phyloP scores from a whole-genome alignment of 257 asterid genomes.

The Solanum dulcamara region DNA sequence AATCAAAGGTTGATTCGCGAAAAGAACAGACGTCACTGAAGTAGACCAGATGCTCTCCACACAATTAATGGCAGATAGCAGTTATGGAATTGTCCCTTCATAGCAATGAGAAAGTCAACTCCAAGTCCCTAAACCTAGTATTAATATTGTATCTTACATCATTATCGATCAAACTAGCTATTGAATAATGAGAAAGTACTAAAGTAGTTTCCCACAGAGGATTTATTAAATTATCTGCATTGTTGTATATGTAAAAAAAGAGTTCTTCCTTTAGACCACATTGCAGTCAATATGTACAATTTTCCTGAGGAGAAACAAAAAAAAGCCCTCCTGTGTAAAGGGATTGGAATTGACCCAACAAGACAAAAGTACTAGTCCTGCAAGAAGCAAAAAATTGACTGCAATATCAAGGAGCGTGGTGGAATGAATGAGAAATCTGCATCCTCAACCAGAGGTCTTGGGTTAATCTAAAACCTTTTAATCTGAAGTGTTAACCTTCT shows the following conservation, averaged over 20 bases:
- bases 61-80: slow-evolving; percentile 23
- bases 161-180: neutral
- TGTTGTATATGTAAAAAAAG: neutral
- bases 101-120: neutral
- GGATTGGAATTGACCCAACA: neutral
- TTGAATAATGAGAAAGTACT: slow-evolving; percentile 2
- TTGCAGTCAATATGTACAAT: neutral
- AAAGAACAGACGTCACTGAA: slow-evolving; percentile 34
- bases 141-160: neutral
- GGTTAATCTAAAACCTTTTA: neutral
- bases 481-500: neutral
- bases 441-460: neutral
- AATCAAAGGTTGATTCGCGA: slow-evolving; percentile 75
- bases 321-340: neutral
- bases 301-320: neutral
- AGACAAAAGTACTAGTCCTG: neutral
- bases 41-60: slow-evolving; percentile 48
- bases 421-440: neutral
- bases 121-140: neutral
- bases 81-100: slow-evolving; percentile 57
- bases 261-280: neutral
- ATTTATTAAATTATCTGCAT: neutral
- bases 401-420: neutral
- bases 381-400: neutral
- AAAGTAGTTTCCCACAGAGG: neutral